phyloP scores from a whole-genome alignment of 164 flowering plant genomes.

The Magnolia sinica region DNA sequence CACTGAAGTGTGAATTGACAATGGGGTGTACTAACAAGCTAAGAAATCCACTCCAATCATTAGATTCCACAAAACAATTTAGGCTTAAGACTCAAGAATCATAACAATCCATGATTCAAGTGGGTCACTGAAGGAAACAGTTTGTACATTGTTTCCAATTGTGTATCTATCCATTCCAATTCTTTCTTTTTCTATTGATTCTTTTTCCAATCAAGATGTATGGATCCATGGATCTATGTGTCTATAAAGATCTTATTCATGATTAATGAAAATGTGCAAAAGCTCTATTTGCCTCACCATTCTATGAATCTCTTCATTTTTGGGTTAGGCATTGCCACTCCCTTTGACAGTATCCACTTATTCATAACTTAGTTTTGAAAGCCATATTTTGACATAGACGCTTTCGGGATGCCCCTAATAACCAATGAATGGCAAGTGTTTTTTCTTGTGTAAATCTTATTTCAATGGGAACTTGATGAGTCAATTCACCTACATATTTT shows the following conservation, averaged over 20 bases:
- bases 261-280: constrained; percentile 1
- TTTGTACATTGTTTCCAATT: neutral
- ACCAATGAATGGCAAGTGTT: neutral
- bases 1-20: no score
- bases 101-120: no score
- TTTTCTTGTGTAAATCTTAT: neutral
- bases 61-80: no score
- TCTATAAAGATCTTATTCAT: neutral
- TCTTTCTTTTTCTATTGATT: constrained; percentile 2
- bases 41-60: no score
- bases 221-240: neutral
- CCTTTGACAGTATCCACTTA: neutral
- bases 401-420: neutral
- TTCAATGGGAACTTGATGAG: neutral
- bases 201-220: neutral
- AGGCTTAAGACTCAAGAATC: no score
- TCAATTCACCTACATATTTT: neutral
- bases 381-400: no score
- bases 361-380: no score
- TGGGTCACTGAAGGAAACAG: no score
- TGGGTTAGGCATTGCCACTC: neutral
- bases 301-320: neutral
- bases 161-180: neutral
- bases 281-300: neutral
- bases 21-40: no score